Percentiles rank a stretch among this genome's conserved stretches.
These are phyloP conservation scores for Sinapis alba DNA, from an alignment of 441 rosid species.

Conservation along the genomic window DNA sequence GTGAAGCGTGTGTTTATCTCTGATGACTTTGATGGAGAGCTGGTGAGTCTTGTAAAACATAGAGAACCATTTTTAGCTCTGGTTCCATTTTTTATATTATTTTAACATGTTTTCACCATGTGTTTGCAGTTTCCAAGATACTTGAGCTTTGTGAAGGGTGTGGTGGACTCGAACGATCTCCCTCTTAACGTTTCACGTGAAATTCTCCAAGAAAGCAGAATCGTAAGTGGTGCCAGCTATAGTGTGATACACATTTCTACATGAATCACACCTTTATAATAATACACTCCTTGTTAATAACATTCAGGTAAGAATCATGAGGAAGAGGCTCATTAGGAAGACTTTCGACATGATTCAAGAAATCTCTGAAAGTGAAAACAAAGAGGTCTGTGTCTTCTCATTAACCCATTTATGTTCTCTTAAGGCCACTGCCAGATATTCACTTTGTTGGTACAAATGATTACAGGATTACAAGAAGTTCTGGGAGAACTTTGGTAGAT, in stretches of 20 bases:
- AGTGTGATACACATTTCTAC: no score
- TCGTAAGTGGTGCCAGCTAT: constrained; percentile 50
- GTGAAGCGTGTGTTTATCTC: constrained; percentile 98
- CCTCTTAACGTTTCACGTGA: constrained; percentile 97
- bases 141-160: constrained; percentile 95
- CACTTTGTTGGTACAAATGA: neutral
- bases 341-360: constrained; percentile 96
- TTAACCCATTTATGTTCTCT: neutral
- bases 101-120: neutral
- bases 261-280: neutral
- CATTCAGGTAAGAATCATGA: constrained; percentile 83
- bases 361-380: constrained; percentile 77
- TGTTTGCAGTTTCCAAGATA: constrained; percentile 85
- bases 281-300: neutral
- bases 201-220: constrained; percentile 94
- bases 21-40: constrained; percentile 98
- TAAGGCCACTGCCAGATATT: neutral
- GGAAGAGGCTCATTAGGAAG: constrained; percentile 93
- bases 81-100: neutral
- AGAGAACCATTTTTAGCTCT: neutral
- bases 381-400: constrained; percentile 60
- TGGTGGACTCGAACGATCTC: constrained; percentile 93
- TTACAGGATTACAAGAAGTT: constrained; percentile 91
- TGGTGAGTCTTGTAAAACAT: constrained; percentile 55
- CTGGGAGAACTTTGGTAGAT: constrained; percentile 97